Evolutionary conservation across 441 rosid species (phyloP), one percentile per base, ranked within the genome.

Genomic region (Eutrema salsugineum): DNA sequence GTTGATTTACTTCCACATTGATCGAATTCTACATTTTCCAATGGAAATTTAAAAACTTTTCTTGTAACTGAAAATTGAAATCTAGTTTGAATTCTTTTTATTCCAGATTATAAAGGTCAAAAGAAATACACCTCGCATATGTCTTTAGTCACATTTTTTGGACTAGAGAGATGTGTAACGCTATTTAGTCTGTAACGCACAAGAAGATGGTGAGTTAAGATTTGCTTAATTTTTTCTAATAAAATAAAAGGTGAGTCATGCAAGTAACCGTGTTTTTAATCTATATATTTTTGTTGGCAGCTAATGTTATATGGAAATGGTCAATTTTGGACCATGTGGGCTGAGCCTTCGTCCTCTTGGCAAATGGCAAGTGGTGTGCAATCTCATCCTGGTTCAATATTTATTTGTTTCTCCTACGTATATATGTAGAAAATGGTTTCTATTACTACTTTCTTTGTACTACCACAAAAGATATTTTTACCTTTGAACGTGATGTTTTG

Each of bases 261-360:
- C 16, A 39, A 73, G 60, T 57, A 65, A 65, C 66, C 59, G 58
- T 30, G 14, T 9, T 55, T 16, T 54, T 24, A 32, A 12, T 62
- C 51, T 39, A 24, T 14, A 12, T 24, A 8, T 36, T 3, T 47
- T 17, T 28, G 30, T 15, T 73, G 77, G 77, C 77, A 39, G 66
- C 77, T 47, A n/a, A 16, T 24, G 38, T 19, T 38, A 16, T 38
- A 16, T 48, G 71, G 61, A 65, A 57, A 19, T 56, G 46, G 77
- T 73, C 77, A 73, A 73, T 17, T 36, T 16, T 1, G 53, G 60
- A 73, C 38, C 77, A 73, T 59, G 77, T 64, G 72, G 61, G 28
- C 32, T 19, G 51, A 55, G 30, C 35, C 50, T 15, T 36, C 19
- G 38, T 57, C 33, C 59, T 48, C 71, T 47, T 65, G 46, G n/a